phyloP scores from a whole-genome alignment of 1,284 basidiomycete species.

The Puccinia polysora region DNA sequence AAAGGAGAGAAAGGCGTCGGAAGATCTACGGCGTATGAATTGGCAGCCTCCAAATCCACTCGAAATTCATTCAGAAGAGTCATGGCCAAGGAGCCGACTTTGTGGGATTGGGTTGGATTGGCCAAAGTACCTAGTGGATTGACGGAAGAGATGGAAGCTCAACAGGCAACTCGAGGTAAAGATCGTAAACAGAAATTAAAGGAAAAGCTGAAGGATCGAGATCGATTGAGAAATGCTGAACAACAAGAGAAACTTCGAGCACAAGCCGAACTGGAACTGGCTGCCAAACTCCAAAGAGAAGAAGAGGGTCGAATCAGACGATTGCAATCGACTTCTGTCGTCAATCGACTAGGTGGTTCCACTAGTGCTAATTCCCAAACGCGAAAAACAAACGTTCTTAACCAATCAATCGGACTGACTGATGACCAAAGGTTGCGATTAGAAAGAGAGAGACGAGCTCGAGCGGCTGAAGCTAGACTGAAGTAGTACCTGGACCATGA shows the following conservation, averaged over 20 bases:
- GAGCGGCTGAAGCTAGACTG: conserved; percentile 40
- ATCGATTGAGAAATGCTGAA: background rate
- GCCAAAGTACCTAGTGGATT: conserved; percentile 77
- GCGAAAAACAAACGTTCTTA: background rate
- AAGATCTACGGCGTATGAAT: conserved; percentile 72
- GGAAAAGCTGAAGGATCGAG: conserved; percentile 32
- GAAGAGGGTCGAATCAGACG: background rate
- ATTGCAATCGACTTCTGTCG: background rate
- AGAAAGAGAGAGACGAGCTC: conserved; percentile 34
- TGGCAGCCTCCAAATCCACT: conserved; percentile 65
- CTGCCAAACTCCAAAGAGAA: background rate
- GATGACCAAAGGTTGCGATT: conserved; percentile 8
- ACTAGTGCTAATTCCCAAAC: background rate
- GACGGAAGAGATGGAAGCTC: conserved; percentile 74
- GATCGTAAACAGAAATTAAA: conserved; percentile 26
- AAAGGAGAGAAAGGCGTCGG: conserved; percentile 54
- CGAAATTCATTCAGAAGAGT: conserved; percentile 82
- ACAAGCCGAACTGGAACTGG: background rate
- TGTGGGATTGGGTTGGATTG: conserved; percentile 82
- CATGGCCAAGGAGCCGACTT: conserved; percentile 72
- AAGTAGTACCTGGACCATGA: too few relatives aligned
- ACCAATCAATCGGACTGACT: conserved; percentile 7
- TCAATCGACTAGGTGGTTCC: conserved; percentile 17
- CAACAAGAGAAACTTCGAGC: background rate
- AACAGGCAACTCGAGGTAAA: conserved; percentile 12